phyloP scores from a whole-genome alignment of 345 rosid species.

The Moricandia moricandioides region DNA sequence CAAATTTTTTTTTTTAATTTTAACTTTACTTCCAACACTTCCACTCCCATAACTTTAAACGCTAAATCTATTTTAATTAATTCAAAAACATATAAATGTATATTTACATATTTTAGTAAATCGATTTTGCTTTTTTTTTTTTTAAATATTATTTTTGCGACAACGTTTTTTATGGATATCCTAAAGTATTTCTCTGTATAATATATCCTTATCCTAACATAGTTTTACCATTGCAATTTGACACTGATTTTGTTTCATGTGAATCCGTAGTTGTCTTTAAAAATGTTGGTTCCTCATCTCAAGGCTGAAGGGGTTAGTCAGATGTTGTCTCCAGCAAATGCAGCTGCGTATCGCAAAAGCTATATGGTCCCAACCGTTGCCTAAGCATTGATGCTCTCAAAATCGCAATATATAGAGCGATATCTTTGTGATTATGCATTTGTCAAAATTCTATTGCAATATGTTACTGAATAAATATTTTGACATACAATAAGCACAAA shows the following conservation, averaged over 20 bases:
- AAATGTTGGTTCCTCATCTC: conserved; percentile 45
- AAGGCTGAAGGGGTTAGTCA: conserved; percentile 47
- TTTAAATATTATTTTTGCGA: background rate
- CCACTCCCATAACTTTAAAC: too few species aligned
- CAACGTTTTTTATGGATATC: too few species aligned
- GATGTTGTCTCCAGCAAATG: conserved; percentile 45
- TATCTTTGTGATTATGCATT: background rate
- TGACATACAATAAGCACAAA: too few species aligned
- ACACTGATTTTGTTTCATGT: background rate
- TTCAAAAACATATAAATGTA: too few species aligned
- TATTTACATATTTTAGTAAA: too few species aligned
- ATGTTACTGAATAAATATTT: background rate
- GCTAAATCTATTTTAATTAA: too few species aligned
- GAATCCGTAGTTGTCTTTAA: conserved; percentile 34
- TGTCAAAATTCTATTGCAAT: background rate
- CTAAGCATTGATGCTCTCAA: background rate
- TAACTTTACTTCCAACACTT: too few species aligned
- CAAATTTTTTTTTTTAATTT: too few species aligned
- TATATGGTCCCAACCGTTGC: conserved; percentile 25
- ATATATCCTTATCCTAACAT: too few species aligned
- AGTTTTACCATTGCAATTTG: background rate
- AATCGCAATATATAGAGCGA: background rate
- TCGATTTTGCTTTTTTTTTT: too few species aligned
- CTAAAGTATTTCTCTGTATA: too few species aligned
- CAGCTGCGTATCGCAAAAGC: conserved; percentile 26